A percentile compares a stretch with the other conserved stretches of the same genome.
These are phyloP conservation scores for Ascomycota sp. DNA, from an alignment of 2,329 filamentous ascomycete species.

Conservation along the genomic window DNA sequence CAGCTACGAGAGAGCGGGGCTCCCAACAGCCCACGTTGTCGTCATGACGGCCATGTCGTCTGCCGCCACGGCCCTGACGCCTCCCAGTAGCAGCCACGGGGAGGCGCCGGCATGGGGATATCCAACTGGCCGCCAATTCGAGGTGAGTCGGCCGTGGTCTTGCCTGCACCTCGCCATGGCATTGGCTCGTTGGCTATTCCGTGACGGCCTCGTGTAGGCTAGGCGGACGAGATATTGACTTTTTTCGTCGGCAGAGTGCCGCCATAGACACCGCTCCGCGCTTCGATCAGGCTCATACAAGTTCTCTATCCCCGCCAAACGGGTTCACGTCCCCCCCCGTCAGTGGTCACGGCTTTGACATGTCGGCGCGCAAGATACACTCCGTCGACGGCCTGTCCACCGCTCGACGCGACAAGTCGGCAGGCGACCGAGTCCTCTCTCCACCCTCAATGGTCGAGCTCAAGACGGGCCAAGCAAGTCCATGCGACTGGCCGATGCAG, in stretches of 20 bases:
- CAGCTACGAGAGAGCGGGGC: slow-evolving; percentile 10
- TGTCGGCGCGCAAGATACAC: slow-evolving; percentile 14
- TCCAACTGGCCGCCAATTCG: slow-evolving; percentile 9
- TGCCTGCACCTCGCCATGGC: no score
- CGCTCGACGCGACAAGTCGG: slow-evolving; percentile 6
- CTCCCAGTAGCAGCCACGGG: slow-evolving; percentile 27
- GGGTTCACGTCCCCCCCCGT: slow-evolving; percentile 4
- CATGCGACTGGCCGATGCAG: slow-evolving; percentile 3
- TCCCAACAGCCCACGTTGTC: slow-evolving; percentile 5
- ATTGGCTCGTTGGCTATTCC: no score
- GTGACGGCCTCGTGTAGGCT: no score
- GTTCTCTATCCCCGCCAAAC: slow-evolving; percentile 6
- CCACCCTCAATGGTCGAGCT: slow-evolving; percentile 8
- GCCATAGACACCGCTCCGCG: slow-evolving; percentile 2
- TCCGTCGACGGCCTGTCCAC: slow-evolving; percentile 14
- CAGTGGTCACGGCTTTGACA: slow-evolving; percentile 7
- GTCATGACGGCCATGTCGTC: slow-evolving; percentile 33
- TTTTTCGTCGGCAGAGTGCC: slow-evolving; percentile 1
- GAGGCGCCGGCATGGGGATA: slow-evolving; percentile 24
- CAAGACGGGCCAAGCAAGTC: slow-evolving; percentile 4
- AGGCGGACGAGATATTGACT: slow-evolving; percentile 1
- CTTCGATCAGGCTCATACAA: slow-evolving; percentile 4
- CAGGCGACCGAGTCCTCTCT: slow-evolving; percentile 6
- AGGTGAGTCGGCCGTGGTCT: slow-evolving; percentile 17
- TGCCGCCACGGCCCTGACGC: slow-evolving; percentile 24